Evolutionary conservation across 345 rosid genomes (phyloP), one percentile per base, ranked within the genome.

Genomic region (Euphorbia tirucalli): DNA sequence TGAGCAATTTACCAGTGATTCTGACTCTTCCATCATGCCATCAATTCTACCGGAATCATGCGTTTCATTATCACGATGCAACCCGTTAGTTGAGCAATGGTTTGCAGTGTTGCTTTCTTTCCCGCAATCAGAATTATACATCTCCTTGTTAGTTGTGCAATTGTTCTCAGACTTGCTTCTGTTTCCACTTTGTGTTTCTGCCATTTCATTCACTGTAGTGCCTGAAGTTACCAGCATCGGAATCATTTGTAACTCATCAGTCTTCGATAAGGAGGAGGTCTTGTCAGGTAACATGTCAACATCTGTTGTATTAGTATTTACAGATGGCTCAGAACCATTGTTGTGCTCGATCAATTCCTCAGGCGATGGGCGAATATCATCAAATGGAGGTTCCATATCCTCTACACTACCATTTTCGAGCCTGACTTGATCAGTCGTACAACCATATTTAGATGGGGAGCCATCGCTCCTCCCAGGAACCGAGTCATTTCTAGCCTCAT

Each of bases 401-500:
- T 70, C 67, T 49, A 25, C 25, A 62, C 64, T 48, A 62, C 44
- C 61, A 58, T 59, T 44, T 61, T 57, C 67, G 35, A 54, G 31
- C 61, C 31, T 28, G 24, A 24, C n/a, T 41, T 37, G 66, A 31
- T 77, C 63, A 41, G 83, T 84, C 80, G 72, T 77, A 68, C 13
- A 31, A 22, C 37, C 56, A 49, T 66, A n/a, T n/a, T n/a, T n/a
- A n/a, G n/a, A n/a, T n/a, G n/a, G n/a, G n/a, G n/a, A n/a, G n/a
- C n/a, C n/a, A n/a, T n/a, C n/a, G n/a, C n/a, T n/a, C n/a, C n/a
- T n/a, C n/a, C n/a, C n/a, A n/a, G n/a, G n/a, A n/a, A n/a, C 66
- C 49, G 54, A 16, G 48, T 6, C 27, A 72, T 30, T 41, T 35
- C 61, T 50, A 58, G 16, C 71, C 49, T 63, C 54, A 49, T 35